Base-by-base conservation (phyloP, 1,139 yeast genomes). In the Candida sanyaensis region DNA sequence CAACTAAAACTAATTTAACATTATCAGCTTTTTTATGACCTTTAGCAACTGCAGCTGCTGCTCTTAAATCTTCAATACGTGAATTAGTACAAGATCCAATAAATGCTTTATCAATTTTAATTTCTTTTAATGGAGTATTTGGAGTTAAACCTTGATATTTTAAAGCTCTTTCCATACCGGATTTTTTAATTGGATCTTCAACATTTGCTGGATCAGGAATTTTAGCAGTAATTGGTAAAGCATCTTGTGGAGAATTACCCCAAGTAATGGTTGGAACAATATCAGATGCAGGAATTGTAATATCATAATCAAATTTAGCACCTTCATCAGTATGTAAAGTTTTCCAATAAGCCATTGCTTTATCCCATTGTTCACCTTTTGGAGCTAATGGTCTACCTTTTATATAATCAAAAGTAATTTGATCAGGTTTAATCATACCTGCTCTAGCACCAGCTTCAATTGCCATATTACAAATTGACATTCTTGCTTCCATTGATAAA, bases 191-290 rank as follows among this genome's bases (percentile, higher is more conserved):
- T 50, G 95, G 91, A 65, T 92, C 97, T 21, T 71, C 56, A 12
- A 82, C 82, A 49, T 72, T 77, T 11, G 83, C 68, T 52, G 99
- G 99, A 66, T 93, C 96, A 43, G 99, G 99, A 36, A 92, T 96
- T 26, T 70, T 63, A 27, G 89, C 96, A 27, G 93, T 86, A 62
- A 93, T 92, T 55, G 99, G 98, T 56, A 93, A 77, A 41, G 98
- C 98, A 66, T 93, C 99, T 73, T 93, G 98, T 36, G 99, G 99
- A 60, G 98, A 92, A 57, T 95, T 93, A 76, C 99, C 99, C 99
- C 99, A 93, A 17, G 99, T 93, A 52, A 93, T 91, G 30, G 99
- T 93, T 55, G 99, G 99, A 44, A 87, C 84, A 53, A 93, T 86
- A 60, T 92, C 98, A 36, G 79, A 73, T 43, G 96, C 96, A 56